Evolutionary conservation across 2,329 filamentous ascomycete species (phyloP).

Genomic region (Fusarium compactum): DNA sequence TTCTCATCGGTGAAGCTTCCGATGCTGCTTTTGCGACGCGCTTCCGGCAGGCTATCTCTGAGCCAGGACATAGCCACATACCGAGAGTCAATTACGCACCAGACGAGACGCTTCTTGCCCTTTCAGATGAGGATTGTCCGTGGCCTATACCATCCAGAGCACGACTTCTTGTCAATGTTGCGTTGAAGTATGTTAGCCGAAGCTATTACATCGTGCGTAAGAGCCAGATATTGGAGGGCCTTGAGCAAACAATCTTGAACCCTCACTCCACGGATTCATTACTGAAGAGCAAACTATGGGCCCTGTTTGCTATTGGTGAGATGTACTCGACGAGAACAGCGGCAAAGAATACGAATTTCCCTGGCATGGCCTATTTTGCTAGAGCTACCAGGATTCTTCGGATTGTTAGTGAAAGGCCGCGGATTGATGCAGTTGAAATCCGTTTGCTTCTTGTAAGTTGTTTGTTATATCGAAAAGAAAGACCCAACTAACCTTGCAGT

Average conservation of each 20-base stretch:
- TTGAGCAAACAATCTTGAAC: slow-evolving; percentile 55
- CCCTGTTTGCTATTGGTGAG: slow-evolving; percentile 60
- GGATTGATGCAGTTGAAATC: slow-evolving; percentile 58
- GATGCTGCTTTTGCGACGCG: slow-evolving; percentile 54
- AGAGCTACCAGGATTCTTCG: slow-evolving; percentile 55
- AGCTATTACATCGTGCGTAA: slow-evolving; percentile 58
- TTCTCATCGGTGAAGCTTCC: slow-evolving; percentile 53
- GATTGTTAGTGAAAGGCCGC: slow-evolving; percentile 57
- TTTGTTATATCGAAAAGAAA: accelerated
- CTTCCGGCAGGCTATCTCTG: slow-evolving; percentile 52
- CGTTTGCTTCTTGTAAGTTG: slow-evolving; percentile 57
- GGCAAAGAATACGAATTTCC: slow-evolving; percentile 53
- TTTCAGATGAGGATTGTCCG: slow-evolving; percentile 49
- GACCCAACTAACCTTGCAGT: slow-evolving; percentile 42
- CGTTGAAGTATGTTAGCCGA: slow-evolving; percentile 55
- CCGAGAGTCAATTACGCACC: slow-evolving; percentile 52
- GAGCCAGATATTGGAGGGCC: slow-evolving; percentile 52
- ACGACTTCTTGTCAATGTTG: slow-evolving; percentile 51
- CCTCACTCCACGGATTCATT: slow-evolving; percentile 51
- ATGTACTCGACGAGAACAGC: slow-evolving; percentile 57
- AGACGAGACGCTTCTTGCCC: slow-evolving; percentile 46
- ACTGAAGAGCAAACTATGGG: slow-evolving; percentile 57
- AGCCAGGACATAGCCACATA: slow-evolving; percentile 50
- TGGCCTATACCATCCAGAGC: slow-evolving; percentile 55
- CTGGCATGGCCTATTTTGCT: slow-evolving; percentile 59